Conservation (phyloP, 352 stramenopile species). For the Pythium phragmitis region DNA sequence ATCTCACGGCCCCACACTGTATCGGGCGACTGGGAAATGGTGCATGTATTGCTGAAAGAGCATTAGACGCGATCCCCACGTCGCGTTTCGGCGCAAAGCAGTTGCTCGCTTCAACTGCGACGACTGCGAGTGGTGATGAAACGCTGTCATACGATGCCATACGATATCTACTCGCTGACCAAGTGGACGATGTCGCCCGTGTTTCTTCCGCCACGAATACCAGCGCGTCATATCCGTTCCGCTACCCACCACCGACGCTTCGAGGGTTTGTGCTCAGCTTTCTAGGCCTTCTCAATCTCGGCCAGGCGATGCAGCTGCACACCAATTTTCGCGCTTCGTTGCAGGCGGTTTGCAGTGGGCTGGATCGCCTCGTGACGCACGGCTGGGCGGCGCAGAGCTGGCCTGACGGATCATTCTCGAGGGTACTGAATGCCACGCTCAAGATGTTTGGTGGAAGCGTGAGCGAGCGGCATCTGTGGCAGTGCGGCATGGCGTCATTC, state of each 20-base stretch:
- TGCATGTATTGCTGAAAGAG: slow-evolving; percentile 38
- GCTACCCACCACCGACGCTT: slow-evolving; percentile 39
- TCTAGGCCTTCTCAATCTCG: slow-evolving; percentile 58
- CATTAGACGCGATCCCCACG: slow-evolving; percentile 19
- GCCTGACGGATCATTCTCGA: slow-evolving; percentile 44
- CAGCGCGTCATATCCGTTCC: slow-evolving; percentile 29
- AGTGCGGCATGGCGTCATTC: slow-evolving; percentile 57
- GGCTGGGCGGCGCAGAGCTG: slow-evolving; percentile 58
- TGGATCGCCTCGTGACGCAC: slow-evolving; percentile 60
- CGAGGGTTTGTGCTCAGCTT: slow-evolving; percentile 64
- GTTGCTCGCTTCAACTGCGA: slow-evolving; percentile 16
- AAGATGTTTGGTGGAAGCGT: slow-evolving; percentile 55
- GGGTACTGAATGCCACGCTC: slow-evolving; percentile 43
- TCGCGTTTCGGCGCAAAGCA: slow-evolving; percentile 36
- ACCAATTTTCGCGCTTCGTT: slow-evolving; percentile 38
- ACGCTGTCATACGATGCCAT: slow-evolving; percentile 34
- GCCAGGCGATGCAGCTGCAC: slow-evolving; percentile 43
- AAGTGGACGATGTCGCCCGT: slow-evolving; percentile 30
- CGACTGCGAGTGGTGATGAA: not conserved
- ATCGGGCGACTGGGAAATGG: slow-evolving; percentile 47
- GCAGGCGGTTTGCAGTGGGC: slow-evolving; percentile 45
- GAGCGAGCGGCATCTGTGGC: slow-evolving; percentile 57
- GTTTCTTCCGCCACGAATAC: slow-evolving; percentile 17
- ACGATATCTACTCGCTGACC: slow-evolving; percentile 21
- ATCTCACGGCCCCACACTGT: slow-evolving; percentile 39